phyloP scores from a whole-genome alignment of 257 asterid genomes.

The Solanum ossicruentum region DNA sequence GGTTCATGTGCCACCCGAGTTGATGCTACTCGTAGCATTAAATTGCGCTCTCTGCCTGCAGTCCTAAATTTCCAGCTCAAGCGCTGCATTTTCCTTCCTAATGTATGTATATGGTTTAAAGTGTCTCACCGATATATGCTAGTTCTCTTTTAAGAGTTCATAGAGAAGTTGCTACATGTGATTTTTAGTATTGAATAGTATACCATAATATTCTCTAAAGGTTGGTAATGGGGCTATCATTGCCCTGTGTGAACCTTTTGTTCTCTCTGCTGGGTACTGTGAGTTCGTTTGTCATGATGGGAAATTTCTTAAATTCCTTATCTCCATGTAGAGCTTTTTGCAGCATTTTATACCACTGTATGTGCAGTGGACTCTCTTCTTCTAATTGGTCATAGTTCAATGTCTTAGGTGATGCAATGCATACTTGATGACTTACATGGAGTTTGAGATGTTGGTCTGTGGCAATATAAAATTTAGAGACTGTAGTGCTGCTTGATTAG shows the following conservation, averaged over 20 bases:
- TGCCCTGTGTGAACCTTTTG: not conserved
- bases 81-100: conserved; percentile 96
- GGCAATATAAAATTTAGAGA: not conserved
- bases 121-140: conserved; percentile 2
- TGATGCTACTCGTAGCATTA: conserved; percentile 92
- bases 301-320: not conserved
- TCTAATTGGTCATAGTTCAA: not conserved
- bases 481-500: not conserved
- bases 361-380: not conserved
- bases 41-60: conserved; percentile 82
- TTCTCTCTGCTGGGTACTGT: not conserved
- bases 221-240: not conserved
- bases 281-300: not conserved
- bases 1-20: conserved; percentile 77
- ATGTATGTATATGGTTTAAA: conserved; percentile 33
- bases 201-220: not conserved
- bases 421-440: not conserved
- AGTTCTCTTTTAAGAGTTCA: not conserved
- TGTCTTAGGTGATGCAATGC: not conserved
- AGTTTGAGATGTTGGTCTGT: not conserved
- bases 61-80: conserved; percentile 95
- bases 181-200: not conserved
- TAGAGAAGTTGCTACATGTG: not conserved
- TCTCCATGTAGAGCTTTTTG: not conserved
- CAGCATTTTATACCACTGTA: not conserved